phyloP scores from a whole-genome alignment of 2,329 filamentous ascomycete species.

The Nothophaeocryptopus gaeumannii region DNA sequence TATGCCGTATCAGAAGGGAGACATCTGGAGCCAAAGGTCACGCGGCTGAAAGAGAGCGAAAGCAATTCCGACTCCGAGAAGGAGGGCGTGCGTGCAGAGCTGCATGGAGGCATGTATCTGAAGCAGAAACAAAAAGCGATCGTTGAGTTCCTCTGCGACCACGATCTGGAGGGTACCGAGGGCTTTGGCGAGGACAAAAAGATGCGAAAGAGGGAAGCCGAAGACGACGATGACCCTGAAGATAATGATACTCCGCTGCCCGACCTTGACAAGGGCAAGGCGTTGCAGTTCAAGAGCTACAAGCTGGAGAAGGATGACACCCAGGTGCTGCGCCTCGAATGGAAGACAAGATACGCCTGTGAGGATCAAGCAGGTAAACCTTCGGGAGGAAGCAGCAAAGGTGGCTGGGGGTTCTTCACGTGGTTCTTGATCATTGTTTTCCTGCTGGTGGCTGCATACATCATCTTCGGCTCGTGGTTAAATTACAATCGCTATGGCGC shows the following conservation, averaged over 20 bases:
- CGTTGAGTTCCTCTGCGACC: conserved; percentile 82
- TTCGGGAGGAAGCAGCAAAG: conserved; percentile 46
- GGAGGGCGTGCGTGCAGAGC: conserved; percentile 68
- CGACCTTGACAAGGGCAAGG: conserved; percentile 54
- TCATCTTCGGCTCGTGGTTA: conserved; percentile 97
- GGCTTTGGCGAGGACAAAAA: conserved; percentile 61
- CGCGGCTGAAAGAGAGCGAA: conserved; percentile 63
- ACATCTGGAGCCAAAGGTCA: conserved; percentile 63
- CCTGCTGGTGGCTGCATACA: conserved; percentile 78
- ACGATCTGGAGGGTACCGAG: conserved; percentile 68
- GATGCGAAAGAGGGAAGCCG: conserved; percentile 41
- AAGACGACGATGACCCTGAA: conserved; percentile 36
- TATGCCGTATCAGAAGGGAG: conserved; percentile 59
- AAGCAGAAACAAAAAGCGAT: conserved; percentile 68
- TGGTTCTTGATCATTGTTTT: conserved; percentile 93
- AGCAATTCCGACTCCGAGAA: conserved; percentile 63
- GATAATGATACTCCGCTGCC: conserved; percentile 31
- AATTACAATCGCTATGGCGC: conserved; percentile 98
- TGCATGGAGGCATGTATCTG: conserved; percentile 59
- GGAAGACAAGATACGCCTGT: conserved; percentile 86
- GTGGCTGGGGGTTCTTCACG: conserved; percentile 91
- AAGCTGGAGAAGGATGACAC: conserved; percentile 51
- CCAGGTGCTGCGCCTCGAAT: conserved; percentile 71
- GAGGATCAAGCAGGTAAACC: conserved; percentile 52
- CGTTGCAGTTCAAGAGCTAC: conserved; percentile 76